Percentiles rank a stretch among this genome's conserved stretches.
Evolutionary conservation across 1,284 basidiomycete genomes (phyloP).

Genomic region (Melampsora abietis-canadensis): DNA sequence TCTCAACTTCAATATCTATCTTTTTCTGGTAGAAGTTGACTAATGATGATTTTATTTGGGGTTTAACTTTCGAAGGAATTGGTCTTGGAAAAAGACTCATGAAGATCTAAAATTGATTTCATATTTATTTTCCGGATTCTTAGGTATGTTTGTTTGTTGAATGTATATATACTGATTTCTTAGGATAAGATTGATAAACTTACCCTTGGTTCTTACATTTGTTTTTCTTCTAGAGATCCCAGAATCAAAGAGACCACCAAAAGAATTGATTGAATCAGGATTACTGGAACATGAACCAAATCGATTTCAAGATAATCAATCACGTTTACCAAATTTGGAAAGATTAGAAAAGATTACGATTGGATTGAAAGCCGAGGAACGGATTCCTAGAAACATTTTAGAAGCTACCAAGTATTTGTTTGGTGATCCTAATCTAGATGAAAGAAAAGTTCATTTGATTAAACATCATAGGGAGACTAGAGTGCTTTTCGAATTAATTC

Average conservation of each 20-base stretch:
- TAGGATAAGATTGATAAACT: not conserved
- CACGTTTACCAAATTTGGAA: conserved; percentile 1
- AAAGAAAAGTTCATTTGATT: not conserved
- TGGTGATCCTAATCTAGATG: not conserved
- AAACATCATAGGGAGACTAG: not conserved
- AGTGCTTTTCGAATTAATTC: not conserved
- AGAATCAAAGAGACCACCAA: too few species aligned
- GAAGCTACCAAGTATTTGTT: not conserved
- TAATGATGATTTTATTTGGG: not conserved
- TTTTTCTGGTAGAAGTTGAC: not conserved
- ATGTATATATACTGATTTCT: too few species aligned
- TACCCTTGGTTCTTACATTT: too few species aligned
- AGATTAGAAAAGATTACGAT: not conserved
- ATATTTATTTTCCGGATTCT: not conserved
- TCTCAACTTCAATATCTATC: not conserved
- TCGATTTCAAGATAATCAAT: not conserved
- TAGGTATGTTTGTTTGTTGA: too few species aligned
- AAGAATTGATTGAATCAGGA: not conserved
- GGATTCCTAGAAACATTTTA: not conserved
- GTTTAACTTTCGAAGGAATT: not conserved
- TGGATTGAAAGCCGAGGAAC: not conserved
- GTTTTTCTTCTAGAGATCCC: too few species aligned
- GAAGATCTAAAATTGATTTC: not conserved
- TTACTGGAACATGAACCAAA: not conserved
- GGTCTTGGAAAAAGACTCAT: not conserved